phyloP scores from a whole-genome alignment of 345 rosid species.

The Microcos paniculata region DNA sequence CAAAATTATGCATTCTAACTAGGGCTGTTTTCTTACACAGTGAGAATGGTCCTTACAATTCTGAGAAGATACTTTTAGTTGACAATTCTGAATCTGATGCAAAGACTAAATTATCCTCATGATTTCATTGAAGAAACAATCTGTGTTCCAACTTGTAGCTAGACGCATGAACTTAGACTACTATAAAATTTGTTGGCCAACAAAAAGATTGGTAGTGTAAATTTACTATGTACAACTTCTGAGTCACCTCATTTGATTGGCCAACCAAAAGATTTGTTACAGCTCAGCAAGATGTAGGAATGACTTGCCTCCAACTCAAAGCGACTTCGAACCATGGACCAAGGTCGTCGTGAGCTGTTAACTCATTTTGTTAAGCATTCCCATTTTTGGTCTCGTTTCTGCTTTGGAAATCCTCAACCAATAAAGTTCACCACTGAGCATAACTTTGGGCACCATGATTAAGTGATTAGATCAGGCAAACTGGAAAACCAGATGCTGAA shows the following conservation, averaged over 20 bases:
- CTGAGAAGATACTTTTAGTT: constrained; percentile 43
- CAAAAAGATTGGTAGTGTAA: too few relatives aligned
- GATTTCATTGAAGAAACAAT: neutral
- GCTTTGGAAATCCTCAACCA: constrained; percentile 11
- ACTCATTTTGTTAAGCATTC: constrained; percentile 6
- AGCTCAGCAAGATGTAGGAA: neutral
- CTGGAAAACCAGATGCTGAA: neutral
- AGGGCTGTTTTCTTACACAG: too few relatives aligned
- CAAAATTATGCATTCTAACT: too few relatives aligned
- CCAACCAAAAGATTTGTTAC: too few relatives aligned
- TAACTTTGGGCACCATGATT: neutral
- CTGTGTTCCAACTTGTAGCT: neutral
- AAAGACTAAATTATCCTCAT: neutral
- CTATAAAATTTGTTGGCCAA: too few relatives aligned
- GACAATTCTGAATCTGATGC: constrained; percentile 34
- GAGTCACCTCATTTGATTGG: too few relatives aligned
- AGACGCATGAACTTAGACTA: neutral
- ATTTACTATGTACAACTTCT: neutral
- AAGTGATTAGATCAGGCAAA: constrained; percentile 6
- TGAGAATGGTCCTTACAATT: constrained; percentile 42
- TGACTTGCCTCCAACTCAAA: neutral
- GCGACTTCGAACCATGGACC: neutral
- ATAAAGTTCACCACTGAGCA: neutral
- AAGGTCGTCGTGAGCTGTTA: neutral
- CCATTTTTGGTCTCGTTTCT: neutral